These are phyloP conservation scores for Phytopythium ostracodes DNA, from an alignment of 352 stramenopile species.

Conservation along the genomic window DNA sequence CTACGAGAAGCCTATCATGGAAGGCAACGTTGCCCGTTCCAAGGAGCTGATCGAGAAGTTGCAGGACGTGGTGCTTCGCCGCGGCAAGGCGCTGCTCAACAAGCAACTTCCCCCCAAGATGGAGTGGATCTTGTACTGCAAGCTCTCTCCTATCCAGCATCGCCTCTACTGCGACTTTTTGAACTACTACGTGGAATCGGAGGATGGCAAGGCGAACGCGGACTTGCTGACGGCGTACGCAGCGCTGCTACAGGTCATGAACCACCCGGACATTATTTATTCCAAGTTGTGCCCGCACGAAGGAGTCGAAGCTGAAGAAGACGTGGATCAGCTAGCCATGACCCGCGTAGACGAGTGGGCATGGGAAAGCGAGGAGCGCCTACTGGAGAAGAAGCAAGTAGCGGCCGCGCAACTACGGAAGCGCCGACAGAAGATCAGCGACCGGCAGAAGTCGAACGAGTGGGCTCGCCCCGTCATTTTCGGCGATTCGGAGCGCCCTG, in stretches of 20 bases:
- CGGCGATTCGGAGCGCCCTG: not conserved
- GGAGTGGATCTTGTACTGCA: constrained; percentile 87
- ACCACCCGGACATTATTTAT: constrained; percentile 87
- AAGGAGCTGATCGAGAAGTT: constrained; percentile 67
- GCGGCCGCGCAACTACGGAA: constrained; percentile 41
- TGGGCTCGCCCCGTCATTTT: constrained; percentile 59
- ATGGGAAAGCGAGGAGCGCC: constrained; percentile 65
- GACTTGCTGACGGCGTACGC: constrained; percentile 81
- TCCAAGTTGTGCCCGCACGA: constrained; percentile 45
- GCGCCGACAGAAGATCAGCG: constrained; percentile 57
- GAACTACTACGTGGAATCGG: constrained; percentile 39
- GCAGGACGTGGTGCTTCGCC: constrained; percentile 64
- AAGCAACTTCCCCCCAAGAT: constrained; percentile 76
- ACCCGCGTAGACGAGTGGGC: constrained; percentile 29
- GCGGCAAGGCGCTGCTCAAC: constrained; percentile 57
- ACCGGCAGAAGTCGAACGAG: constrained; percentile 59
- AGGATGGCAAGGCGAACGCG: constrained; percentile 27
- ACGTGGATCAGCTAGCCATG: not conserved
- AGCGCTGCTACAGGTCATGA: constrained; percentile 81
- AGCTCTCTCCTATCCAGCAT: constrained; percentile 76
- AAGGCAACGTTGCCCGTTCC: constrained; percentile 52
- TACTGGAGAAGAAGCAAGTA: constrained; percentile 45
- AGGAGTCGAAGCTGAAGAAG: constrained; percentile 31
- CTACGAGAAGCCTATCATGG: constrained; percentile 82
- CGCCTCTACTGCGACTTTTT: constrained; percentile 79